Base-by-base conservation (phyloP, 2,329 filamentous ascomycete genomes). In the Aspergillus vadensis region DNA sequence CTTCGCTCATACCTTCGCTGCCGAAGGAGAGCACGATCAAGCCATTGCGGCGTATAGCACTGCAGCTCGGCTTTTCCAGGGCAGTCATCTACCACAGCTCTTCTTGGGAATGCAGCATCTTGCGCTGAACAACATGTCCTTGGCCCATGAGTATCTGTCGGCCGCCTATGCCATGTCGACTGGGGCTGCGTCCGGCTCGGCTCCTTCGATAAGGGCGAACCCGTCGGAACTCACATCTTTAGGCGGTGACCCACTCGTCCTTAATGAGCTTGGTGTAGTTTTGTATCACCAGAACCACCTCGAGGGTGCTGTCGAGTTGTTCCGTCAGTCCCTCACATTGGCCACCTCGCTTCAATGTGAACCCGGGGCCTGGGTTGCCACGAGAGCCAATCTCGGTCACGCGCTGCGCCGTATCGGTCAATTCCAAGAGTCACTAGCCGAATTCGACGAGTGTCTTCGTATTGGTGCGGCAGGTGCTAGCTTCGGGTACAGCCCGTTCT, bases 81-180 rank as follows among this genome's bases (percentile, higher is more conserved):
- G 95, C 41, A 98, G 94, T 0, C 96, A 99, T 74, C 83, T 99
- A 1, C 95, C 95, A 0, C 94, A 97, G 71, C 86, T 99, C 2
- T 99, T 98, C 74, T 81, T 99, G 25, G 95, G 96, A 6, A 99
- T 99, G 95, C 96, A 99, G 75, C 96, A 99, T 76, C 88, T 98
- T 51, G 92, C 94, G 17, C 84, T 99, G 62, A 96, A 96, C 76
- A 98, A 99, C 70, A 91, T 98, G 86, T 88, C 88, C 0, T 84
- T 98, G 15, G 95, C 96, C 0, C 91, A 96, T 65, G 95, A 99
- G 75, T 99, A 98, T 74, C 85, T 98, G 48, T 92, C 91, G 70
- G 92, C 92, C 3, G 93, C 95, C 0, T 96, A 95, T 74, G 83
- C 86, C 5, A 81, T 80, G 78, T 80, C 79, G 12, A 79, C 78